Evolutionary conservation across 108 stramenopile species (phyloP).

Genomic region (Discostella stelligeroides): DNA sequence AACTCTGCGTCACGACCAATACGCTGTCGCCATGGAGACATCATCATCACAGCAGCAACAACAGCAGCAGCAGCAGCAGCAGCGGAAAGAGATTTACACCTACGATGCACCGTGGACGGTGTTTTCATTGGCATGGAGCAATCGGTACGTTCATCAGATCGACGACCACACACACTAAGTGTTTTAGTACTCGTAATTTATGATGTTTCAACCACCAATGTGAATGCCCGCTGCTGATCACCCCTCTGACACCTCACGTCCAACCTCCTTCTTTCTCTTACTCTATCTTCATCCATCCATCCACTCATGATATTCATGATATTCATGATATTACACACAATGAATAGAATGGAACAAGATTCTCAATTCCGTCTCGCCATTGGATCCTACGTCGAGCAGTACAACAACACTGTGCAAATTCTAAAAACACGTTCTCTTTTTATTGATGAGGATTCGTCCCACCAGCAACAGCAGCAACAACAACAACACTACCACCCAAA

Average conservation of each 20-base stretch:
- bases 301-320: no score
- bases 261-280: background rate
- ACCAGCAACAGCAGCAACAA: background rate
- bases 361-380: conserved; percentile 94
- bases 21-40: no score
- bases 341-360: conserved; percentile 53
- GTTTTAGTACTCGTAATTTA: no score
- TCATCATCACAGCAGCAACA: no score
- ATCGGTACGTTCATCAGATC: conserved; percentile 64
- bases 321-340: no score
- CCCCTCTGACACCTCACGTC: conserved; percentile 10
- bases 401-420: conserved; percentile 91
- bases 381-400: conserved; percentile 97
- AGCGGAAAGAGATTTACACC: conserved; percentile 97
- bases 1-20: no score
- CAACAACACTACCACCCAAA: no score
- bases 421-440: conserved; percentile 46
- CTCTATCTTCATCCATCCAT: no score
- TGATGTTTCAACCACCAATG: no score
- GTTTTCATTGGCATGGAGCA: conserved; percentile 92
- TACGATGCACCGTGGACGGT: conserved; percentile 98
- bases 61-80: conserved; percentile 18
- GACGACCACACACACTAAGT: no score
- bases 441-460: conserved; percentile 7
- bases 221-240: background rate